Percentiles rank a stretch among this genome's conserved stretches.
Conservation (phyloP, 257 asterid species). For the Handroanthus guayacan region DNA sequence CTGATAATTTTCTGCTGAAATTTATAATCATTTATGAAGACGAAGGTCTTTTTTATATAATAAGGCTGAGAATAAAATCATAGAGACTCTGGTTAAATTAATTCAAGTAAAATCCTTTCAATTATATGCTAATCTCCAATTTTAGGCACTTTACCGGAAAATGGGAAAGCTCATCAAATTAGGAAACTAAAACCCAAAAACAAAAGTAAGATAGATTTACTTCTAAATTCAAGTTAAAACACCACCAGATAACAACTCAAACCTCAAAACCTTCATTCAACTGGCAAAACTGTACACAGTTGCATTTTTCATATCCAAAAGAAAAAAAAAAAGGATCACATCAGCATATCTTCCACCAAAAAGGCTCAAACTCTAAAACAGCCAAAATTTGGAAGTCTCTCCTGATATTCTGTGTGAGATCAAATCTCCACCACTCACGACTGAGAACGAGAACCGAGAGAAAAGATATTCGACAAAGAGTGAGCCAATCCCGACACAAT, state of each 20-base stretch:
- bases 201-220: neutral
- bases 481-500: slow-evolving; percentile 49
- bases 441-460: slow-evolving; percentile 38
- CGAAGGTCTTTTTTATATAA: no score
- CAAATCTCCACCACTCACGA: neutral
- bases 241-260: neutral
- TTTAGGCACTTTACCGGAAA: no score
- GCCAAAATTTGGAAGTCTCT: slow-evolving; percentile 16
- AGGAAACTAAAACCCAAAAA: neutral
- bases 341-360: neutral
- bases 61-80: no score
- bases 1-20: no score
- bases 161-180: neutral
- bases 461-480: slow-evolving; percentile 33
- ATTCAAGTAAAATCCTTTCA: no score
- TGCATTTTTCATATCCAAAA: neutral
- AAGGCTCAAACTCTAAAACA: neutral
- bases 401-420: neutral
- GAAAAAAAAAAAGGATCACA: neutral
- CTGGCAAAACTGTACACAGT: slow-evolving; percentile 20
- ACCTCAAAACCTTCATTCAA: slow-evolving; percentile 4
- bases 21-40: no score
- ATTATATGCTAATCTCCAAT: no score
- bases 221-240: slow-evolving; percentile 5
- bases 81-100: no score